These are phyloP conservation scores for Epipyxis sp. DNA, from an alignment of 108 stramenopile genomes.

Conservation along the genomic window DNA sequence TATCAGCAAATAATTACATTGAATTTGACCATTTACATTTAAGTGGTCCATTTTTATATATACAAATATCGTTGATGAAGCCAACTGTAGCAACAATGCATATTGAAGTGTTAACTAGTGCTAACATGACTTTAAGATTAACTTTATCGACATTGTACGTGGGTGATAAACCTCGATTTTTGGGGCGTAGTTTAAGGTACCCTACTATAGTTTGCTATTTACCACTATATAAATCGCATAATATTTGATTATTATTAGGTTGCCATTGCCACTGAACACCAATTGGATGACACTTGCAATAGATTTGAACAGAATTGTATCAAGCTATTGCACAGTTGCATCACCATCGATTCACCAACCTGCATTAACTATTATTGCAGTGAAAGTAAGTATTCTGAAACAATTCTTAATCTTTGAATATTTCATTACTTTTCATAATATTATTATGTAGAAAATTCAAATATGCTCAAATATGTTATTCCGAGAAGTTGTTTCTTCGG, in stretches of 20 bases:
- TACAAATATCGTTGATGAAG: conserved; percentile 13
- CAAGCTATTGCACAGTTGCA: no score
- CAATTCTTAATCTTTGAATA: no score
- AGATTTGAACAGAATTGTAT: not conserved
- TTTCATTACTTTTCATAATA: no score
- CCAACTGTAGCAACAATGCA: conserved; percentile 9
- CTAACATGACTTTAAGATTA: not conserved
- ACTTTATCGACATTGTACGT: conserved; percentile 26
- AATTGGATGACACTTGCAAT: not conserved
- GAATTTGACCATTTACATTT: not conserved
- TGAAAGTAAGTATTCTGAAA: no score
- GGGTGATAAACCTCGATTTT: not conserved
- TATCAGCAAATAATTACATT: conserved; percentile 31
- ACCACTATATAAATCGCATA: no score
- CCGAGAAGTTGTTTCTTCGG: conserved; percentile 12
- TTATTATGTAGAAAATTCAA: conserved; percentile 27
- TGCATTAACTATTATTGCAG: no score
- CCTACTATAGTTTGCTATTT: not conserved
- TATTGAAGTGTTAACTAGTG: conserved; percentile 4
- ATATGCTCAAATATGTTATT: conserved; percentile 22
- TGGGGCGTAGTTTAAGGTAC: conserved; percentile 13
- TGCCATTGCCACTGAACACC: not conserved
- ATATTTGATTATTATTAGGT: no score
- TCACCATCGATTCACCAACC: no score
- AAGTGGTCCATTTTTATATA: not conserved